Conservation (phyloP, 768 basidiomycete genomes). For the Cyclocybe aegerita region DNA sequence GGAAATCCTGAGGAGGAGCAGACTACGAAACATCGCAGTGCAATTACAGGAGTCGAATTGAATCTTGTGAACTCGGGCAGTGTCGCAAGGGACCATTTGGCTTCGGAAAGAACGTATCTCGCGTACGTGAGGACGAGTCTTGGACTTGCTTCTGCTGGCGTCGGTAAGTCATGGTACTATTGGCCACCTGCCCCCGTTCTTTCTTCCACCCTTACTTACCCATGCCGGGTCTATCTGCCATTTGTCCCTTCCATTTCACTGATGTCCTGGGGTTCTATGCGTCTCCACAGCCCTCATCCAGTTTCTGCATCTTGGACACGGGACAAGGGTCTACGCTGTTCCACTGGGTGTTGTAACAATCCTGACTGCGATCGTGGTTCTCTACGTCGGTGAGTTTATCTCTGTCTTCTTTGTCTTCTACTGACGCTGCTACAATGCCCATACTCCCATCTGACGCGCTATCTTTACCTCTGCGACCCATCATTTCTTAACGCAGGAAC, state of each 20-base stretch:
- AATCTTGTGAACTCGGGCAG: constrained; percentile 49
- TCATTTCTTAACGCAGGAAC: constrained; percentile 1
- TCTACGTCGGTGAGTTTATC: constrained; percentile 5
- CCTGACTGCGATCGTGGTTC: constrained; percentile 2
- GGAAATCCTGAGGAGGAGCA: too few relatives aligned
- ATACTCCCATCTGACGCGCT: too few relatives aligned
- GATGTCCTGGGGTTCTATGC: neutral
- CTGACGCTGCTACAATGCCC: too few relatives aligned
- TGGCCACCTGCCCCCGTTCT: too few relatives aligned
- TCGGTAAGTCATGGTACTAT: constrained; percentile 35
- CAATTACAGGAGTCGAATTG: constrained; percentile 3
- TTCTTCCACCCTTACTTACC: neutral
- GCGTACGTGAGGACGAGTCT: constrained; percentile 59
- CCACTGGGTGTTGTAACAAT: constrained; percentile 8
- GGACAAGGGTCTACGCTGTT: constrained; percentile 6
- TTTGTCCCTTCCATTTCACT: neutral
- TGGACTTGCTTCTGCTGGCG: constrained; percentile 48
- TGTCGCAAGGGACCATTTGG: constrained; percentile 57
- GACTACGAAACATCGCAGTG: neutral
- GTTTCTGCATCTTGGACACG: constrained; percentile 7
- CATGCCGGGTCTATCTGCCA: neutral
- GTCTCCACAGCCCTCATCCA: constrained; percentile 13
- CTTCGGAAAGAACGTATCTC: constrained; percentile 56
- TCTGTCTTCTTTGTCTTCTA: neutral
- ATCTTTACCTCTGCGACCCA: neutral